These are phyloP conservation scores for Chimonanthus salicifolius DNA, from an alignment of 164 flowering plant species.

Conservation along the genomic window DNA sequence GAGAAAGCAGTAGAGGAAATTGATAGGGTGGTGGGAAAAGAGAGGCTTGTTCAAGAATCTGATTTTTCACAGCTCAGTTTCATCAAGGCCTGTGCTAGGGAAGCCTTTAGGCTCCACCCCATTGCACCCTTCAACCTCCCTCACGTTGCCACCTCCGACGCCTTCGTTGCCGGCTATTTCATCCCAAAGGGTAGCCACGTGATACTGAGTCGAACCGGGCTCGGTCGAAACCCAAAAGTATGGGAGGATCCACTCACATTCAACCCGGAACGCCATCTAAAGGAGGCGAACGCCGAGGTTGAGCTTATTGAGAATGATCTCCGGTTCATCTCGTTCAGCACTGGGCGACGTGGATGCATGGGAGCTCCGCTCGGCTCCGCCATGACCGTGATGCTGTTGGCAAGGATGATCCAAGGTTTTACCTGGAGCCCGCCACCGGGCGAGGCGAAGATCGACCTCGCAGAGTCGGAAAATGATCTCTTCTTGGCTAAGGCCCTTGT, in stretches of 20 bases:
- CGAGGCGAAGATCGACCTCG: conserved; percentile 9
- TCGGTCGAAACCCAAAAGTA: conserved; percentile 25
- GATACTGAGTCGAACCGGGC: conserved; percentile 15
- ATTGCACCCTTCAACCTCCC: conserved; percentile 27
- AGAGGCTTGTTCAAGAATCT: conserved; percentile 28
- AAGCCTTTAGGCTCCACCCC: conserved; percentile 26
- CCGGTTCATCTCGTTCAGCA: conserved; percentile 33
- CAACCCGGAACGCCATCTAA: conserved; percentile 44
- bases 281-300: conserved; percentile 4
- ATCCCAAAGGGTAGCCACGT: conserved; percentile 30
- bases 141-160: conserved; percentile 18
- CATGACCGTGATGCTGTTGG: conserved; percentile 27
- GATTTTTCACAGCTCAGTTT: conserved; percentile 24
- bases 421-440: conserved; percentile 19
- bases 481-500: conserved; percentile 22
- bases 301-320: conserved; percentile 25
- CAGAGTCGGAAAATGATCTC: conserved; percentile 18
- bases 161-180: conserved; percentile 25
- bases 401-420: conserved; percentile 35
- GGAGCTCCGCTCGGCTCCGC: conserved; percentile 25
- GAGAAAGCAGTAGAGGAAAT: conserved; percentile 20
- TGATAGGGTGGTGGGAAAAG: conserved; percentile 21
- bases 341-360: conserved; percentile 41
- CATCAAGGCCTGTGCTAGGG: conserved; percentile 21
- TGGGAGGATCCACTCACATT: conserved; percentile 32